These are phyloP conservation scores for Sarocladiaceae sp. DNA, from an alignment of 2,329 filamentous ascomycete species.

Conservation along the genomic window DNA sequence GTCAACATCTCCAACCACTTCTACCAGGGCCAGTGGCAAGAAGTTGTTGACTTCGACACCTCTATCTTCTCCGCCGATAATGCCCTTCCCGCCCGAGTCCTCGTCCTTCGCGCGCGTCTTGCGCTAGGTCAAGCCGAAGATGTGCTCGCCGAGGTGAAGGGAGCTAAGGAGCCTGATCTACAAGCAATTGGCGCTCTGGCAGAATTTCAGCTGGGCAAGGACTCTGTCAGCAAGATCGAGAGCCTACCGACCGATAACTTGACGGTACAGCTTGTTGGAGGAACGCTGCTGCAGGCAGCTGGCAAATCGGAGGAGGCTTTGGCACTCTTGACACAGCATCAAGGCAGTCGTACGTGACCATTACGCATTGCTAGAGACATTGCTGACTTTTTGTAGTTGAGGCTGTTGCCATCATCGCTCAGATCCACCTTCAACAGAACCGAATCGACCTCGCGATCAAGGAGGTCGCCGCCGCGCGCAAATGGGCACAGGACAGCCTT, in stretches of 20 bases:
- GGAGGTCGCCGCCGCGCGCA: constrained; percentile 78
- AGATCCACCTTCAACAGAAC: constrained; percentile 91
- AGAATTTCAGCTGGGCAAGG: constrained; percentile 57
- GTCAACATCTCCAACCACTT: constrained; percentile 69
- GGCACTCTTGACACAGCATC: constrained; percentile 73
- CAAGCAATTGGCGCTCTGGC: constrained; percentile 75
- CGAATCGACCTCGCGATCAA: constrained; percentile 85
- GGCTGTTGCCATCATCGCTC: constrained; percentile 81
- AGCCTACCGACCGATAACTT: constrained; percentile 70
- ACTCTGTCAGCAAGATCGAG: constrained; percentile 57
- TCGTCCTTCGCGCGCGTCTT: constrained; percentile 78
- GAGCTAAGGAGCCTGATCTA: constrained; percentile 66
- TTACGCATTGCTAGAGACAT: constrained; percentile 9
- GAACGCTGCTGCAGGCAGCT: constrained; percentile 74
- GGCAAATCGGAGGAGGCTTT: constrained; percentile 85
- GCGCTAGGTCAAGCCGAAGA: constrained; percentile 74
- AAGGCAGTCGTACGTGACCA: constrained; percentile 69
- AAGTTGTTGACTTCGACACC: constrained; percentile 81
- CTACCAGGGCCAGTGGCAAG: constrained; percentile 78
- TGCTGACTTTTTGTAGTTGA: constrained; percentile 46
- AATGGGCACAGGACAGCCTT: constrained; percentile 93
- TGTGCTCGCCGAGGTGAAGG: constrained; percentile 65
- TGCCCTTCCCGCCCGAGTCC: constrained; percentile 67
- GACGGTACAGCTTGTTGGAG: constrained; percentile 75
- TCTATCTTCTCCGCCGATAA: constrained; percentile 76